Evolutionary conservation across 345 rosid genomes (phyloP), one percentile per base, ranked within the genome.

Genomic region (Angophora floribunda): DNA sequence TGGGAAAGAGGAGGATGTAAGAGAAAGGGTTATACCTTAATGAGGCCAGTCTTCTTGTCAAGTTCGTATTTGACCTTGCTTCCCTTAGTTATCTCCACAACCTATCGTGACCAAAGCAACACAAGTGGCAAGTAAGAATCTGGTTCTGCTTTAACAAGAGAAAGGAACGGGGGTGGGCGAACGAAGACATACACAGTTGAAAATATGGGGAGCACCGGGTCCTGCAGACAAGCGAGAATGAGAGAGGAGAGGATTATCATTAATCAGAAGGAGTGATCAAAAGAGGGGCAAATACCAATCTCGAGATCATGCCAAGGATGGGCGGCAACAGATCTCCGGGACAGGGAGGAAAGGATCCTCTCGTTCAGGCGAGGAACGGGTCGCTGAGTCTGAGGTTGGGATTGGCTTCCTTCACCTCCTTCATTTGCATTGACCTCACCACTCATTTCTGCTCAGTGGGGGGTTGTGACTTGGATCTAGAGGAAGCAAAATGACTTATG

Each of bases 241-340:
- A 87, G 55, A 51, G 41, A 51, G 51, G 52, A 51, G 47, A 32
- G 53, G 28, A 65, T 24, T 17, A 67, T 44, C 30, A 45, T 63
- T 3, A 49, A 61, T 50, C 7, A 26, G 51, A 24, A 30, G 41
- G 53, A 13, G 41, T 45, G 51, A 67, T 67, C 16, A 63, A 36
- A 59, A 28, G 63, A 49, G 57, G 24, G 63, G 51, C 86, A 52
- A 26, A 16, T 93, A 96, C 99, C 99, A 88, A 97, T 95, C 92
- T 97, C 99, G 91, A 97, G 98, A 95, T 97, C 99, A 91, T 97
- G 99, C 99, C 99, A 97, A 51, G 99, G 98, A 91, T 97, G 99
- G 82, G 99, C 99, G 87, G 99, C 99, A 41, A 96, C 97, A 49
- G 99, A 96, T 91, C 99, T 93, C 93, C 93, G 90, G 15, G 99